Base-by-base conservation (phyloP, 352 stramenopile genomes). In the Phytopythium montanum region DNA sequence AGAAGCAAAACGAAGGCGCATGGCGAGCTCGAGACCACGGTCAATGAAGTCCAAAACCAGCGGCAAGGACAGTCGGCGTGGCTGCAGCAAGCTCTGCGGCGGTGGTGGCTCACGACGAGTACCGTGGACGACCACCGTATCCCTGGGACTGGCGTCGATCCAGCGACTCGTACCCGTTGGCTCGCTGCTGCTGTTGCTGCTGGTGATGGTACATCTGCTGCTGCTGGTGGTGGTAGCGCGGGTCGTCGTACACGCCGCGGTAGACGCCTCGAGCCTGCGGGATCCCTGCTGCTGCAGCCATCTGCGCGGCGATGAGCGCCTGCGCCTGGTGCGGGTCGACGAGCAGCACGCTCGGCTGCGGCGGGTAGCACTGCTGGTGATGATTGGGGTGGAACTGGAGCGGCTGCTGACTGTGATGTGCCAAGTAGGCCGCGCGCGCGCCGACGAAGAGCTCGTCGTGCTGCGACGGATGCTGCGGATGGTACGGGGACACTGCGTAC, bases 1-100 rank as follows among this genome's bases (percentile, higher is more conserved):
- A 58, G 70, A 75, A 58, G 34, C 58, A 70, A 76, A 75, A 75
- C 39, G 53, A 48, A 58, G 52, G 39, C 36, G 39, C 26, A 34
- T 49, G 14, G 52, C 5, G 7, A 26, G 44, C 4, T 52, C 34
- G 21, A 59, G 50, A 59, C 39, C 36, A 50, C 45, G 46, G n/a
- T 46, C 45, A n/a, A 55, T 26, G 38, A 33, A 33, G 10, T 23
- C 29, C 19, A 42, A n/a, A 29, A 14, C 21, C 23, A 49, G n/a
- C 49, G 25, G 28, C 49, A 41, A 41, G 33, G 28, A 19, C 25
- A 38, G 8, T 38, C 33, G 48, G 14, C 26, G 26, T 21, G 31
- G 31, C 8, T 54, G 48, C 23, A 54, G 18, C 26, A 18, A 16
- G 5, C n/a, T 16, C 14, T 26, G 9, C 41, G 4, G 26, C 55